Conservation (phyloP, 495 filamentous ascomycete species). For the Penicillium subrubescens region DNA sequence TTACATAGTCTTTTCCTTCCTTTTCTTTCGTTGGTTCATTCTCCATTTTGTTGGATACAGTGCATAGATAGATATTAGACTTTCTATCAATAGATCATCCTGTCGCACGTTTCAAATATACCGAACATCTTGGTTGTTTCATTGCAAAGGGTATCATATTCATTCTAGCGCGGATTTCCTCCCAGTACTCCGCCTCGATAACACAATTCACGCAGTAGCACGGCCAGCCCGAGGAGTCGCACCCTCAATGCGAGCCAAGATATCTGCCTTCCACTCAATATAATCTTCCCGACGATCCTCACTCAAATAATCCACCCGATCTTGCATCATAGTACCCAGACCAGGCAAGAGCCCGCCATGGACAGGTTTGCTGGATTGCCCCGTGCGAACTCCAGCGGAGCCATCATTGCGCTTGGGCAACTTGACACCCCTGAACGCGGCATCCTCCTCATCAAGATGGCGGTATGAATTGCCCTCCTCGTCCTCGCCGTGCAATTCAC, state of each 20-base stretch:
- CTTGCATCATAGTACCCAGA: conserved; percentile 82
- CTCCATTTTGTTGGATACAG: neutral
- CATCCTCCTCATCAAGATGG: conserved; percentile 37
- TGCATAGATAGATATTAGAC: neutral
- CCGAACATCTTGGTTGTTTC: conserved; percentile 2
- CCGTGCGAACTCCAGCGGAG: conserved; percentile 10
- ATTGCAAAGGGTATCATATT: conserved; percentile 30
- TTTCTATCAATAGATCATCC: neutral
- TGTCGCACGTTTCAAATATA: neutral
- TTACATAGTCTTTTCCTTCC: neutral
- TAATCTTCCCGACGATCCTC: conserved; percentile 69
- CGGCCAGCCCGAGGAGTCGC: conserved; percentile 17
- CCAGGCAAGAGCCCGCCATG: conserved; percentile 53
- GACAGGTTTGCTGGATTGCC: conserved; percentile 8
- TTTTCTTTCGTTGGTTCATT: neutral
- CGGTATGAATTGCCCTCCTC: conserved; percentile 42
- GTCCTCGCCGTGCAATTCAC: conserved; percentile 44
- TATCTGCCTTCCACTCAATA: conserved; percentile 68
- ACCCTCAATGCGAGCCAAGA: conserved; percentile 50
- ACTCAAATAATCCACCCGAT: conserved; percentile 77
- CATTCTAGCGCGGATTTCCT: conserved; percentile 10
- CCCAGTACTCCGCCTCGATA: neutral
- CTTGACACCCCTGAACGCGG: conserved; percentile 22
- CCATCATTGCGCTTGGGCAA: conserved; percentile 29
- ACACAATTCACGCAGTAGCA: conserved; percentile 20